Base-by-base conservation (phyloP, 345 rosid species). In the Ceriops decandra region DNA sequence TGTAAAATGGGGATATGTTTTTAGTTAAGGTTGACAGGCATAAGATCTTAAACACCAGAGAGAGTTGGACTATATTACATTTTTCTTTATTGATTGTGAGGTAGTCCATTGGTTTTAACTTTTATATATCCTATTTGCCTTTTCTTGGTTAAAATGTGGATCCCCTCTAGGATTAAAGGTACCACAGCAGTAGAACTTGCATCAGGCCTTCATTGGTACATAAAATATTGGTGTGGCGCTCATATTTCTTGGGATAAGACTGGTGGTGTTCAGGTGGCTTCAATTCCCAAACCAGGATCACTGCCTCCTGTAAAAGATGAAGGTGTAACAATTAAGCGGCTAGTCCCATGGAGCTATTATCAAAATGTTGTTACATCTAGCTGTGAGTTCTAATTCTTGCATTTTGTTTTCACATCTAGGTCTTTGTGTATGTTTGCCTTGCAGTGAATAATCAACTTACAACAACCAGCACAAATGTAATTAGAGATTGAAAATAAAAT, bases 191-290 rank as follows among this genome's bases (percentile, higher is more conserved):
- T 93, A 63, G 98, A 90, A 76, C 77, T 93, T 72, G 87, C 84
- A 69, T 89, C 97, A 42, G 98, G 98, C 42, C 86, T 93, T 52
- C 97, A 93, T 66, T 93, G 97, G 98, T 90, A 89, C 69, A 62
- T 93, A 73, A 93, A 93, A 76, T 89, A 90, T 70, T 81, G 80
- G 79, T 90, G 97, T 72, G 85, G 85, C 52, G 97, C 89, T 82
- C 97, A 93, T 84, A 76, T 93, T 74, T 93, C 97, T 56, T 90
- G 98, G 98, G 90, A 85, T 75, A 93, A 89, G 80, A 90, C 97
- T 63, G 98, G 97, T 69, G 97, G 97, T 53, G 65, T 76, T 66
- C 98, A 93, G 79, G 76, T 85, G 66, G 90, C 83, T 52, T 83
- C 98, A 60, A 80, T 90, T 80, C 96, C 97, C 17, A 68, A 62